Conservation (phyloP, 2,329 filamentous ascomycete species). For the Verticillium tricorpus region DNA sequence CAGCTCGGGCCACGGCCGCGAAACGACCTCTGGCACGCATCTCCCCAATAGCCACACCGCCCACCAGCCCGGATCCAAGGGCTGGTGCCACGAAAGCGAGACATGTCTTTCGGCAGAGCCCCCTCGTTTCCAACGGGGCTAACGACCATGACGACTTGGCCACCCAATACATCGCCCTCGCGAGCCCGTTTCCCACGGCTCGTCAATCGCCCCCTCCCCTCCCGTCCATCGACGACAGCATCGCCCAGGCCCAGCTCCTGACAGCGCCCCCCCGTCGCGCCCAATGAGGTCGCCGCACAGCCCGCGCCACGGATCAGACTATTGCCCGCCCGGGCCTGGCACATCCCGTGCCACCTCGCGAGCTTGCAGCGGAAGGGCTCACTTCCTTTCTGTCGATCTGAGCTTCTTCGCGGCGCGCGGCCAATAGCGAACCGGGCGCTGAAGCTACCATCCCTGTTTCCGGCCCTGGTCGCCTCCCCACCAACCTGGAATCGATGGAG, state of each 20-base stretch:
- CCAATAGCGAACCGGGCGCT: not conserved
- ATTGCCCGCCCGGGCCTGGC: not conserved
- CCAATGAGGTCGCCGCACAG: not conserved
- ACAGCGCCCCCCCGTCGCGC: not conserved
- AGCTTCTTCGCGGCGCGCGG: not conserved
- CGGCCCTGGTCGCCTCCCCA: not conserved
- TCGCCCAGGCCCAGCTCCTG: not conserved
- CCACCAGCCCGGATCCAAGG: not conserved
- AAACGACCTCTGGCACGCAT: not conserved
- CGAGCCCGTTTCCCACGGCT: not conserved
- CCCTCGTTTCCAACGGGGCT: not conserved
- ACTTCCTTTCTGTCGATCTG: constrained; percentile 2
- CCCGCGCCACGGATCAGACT: not conserved
- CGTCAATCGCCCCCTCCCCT: not conserved
- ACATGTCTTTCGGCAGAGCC: not conserved
- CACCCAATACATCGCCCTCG: not conserved
- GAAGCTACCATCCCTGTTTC: not conserved
- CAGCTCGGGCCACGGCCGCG: not conserved
- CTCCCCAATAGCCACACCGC: not conserved
- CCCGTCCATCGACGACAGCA: not conserved
- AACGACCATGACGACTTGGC: not conserved
- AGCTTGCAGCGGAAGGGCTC: not conserved
- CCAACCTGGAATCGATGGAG: not conserved
- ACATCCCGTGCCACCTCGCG: not conserved
- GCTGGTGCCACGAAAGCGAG: not conserved